Percentiles rank a stretch among this genome's conserved stretches.
Evolutionary conservation across 192 early-diverging fungal species (phyloP).

Genomic region (Backusella liffmaniae): DNA sequence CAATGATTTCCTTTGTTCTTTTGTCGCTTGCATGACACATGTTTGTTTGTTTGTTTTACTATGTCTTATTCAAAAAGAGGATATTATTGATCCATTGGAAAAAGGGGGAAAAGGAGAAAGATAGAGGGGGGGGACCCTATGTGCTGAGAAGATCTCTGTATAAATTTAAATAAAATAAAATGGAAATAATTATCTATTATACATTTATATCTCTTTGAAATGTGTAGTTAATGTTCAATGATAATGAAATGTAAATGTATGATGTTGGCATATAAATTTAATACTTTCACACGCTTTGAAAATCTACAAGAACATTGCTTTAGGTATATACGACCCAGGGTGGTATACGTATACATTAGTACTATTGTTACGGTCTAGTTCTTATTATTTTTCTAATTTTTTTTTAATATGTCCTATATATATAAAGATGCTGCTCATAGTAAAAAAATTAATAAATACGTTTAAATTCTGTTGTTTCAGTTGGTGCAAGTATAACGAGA

Average conservation of each 20-base stretch:
- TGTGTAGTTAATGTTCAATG: not conserved
- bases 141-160: not conserved
- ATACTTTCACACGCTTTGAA: not conserved
- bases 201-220: not conserved
- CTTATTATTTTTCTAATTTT: not conserved
- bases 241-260: not conserved
- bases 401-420: not conserved
- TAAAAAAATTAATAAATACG: not conserved
- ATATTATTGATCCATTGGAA: not conserved
- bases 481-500: not conserved
- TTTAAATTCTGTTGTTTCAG: not conserved
- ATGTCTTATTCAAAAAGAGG: not conserved
- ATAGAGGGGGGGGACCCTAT: not conserved
- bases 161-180: not conserved
- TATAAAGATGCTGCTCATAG: not conserved
- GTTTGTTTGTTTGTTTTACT: not conserved
- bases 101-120: not conserved
- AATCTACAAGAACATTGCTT: not conserved
- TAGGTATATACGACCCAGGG: not conserved
- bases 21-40: not conserved
- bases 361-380: not conserved
- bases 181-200: not conserved
- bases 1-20: constrained; percentile 6
- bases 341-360: not conserved
- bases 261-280: not conserved